Evolutionary conservation across 1,284 basidiomycete genomes (phyloP).

Genomic region (Trichosporon faecale): DNA sequence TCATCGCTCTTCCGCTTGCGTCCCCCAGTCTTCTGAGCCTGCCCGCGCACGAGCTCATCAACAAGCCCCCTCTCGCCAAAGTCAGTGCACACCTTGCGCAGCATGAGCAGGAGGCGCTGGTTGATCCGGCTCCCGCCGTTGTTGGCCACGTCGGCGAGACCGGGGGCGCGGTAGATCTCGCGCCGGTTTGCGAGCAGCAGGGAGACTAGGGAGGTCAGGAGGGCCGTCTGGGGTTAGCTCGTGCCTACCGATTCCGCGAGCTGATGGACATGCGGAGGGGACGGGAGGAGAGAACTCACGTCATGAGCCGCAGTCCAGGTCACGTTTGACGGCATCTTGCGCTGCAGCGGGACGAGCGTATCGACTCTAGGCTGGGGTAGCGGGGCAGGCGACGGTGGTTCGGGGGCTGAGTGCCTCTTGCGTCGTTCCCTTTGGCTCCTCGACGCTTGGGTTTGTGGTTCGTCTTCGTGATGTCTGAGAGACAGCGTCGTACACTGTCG

Average conservation of each 20-base stretch:
- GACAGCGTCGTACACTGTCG: background rate
- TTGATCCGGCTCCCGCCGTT: constrained; percentile 26
- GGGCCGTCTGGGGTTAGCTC: constrained; percentile 14
- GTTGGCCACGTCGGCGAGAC: constrained; percentile 22
- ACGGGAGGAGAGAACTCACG: background rate
- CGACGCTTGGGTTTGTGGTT: background rate
- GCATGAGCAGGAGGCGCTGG: constrained; percentile 19
- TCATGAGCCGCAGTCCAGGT: constrained; percentile 4
- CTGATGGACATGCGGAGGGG: background rate
- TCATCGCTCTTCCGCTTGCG: background rate
- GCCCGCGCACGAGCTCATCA: background rate
- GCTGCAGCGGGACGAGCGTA: too few species aligned
- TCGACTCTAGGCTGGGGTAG: too few species aligned
- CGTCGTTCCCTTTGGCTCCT: background rate
- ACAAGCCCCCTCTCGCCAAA: constrained; percentile 1
- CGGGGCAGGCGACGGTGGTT: too few species aligned
- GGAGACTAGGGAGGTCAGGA: constrained; percentile 16
- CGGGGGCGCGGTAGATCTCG: constrained; percentile 23
- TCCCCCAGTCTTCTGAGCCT: background rate
- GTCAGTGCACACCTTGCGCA: constrained; percentile 13
- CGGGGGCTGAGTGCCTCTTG: too few species aligned
- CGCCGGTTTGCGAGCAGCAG: constrained; percentile 16
- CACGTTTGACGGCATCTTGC: background rate
- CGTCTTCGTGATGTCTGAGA: background rate
- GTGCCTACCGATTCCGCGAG: background rate